phyloP scores from a whole-genome alignment of 2,329 filamentous ascomycete species.

The Exophiala sp. region DNA sequence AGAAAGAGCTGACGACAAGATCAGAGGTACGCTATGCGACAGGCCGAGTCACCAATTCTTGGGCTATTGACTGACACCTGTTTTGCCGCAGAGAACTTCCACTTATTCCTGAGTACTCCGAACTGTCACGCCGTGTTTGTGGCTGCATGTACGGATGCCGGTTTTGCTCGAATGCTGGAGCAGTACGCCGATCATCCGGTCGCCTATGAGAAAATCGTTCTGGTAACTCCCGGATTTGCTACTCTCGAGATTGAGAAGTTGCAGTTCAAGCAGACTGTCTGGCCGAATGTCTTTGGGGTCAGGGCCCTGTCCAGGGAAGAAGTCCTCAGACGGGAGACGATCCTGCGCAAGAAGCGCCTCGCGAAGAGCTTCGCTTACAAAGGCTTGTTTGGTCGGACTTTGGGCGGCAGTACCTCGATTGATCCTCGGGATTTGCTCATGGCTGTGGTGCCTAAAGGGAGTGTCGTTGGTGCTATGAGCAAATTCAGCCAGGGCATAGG shows the following conservation, averaged over 20 bases:
- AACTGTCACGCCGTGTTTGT: slow-evolving; percentile 26
- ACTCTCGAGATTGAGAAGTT: slow-evolving; percentile 18
- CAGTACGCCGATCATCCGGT: slow-evolving; percentile 22
- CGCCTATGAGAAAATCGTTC: slow-evolving; percentile 21
- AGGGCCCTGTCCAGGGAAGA: not conserved
- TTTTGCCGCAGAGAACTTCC: slow-evolving; percentile 22
- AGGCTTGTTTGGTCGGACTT: not conserved
- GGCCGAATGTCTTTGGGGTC: slow-evolving; percentile 14
- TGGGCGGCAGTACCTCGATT: not conserved
- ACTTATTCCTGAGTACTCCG: slow-evolving; percentile 24
- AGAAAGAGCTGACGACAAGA: slow-evolving; percentile 28
- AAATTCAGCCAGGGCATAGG: slow-evolving; percentile 6
- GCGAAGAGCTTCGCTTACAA: not conserved
- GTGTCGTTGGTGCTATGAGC: slow-evolving; percentile 9
- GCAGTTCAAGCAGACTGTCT: slow-evolving; percentile 5
- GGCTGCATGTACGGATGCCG: slow-evolving; percentile 25
- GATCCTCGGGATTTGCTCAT: slow-evolving; percentile 4
- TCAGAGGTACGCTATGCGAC: slow-evolving; percentile 18
- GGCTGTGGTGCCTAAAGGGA: slow-evolving; percentile 10
- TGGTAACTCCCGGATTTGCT: slow-evolving; percentile 23
- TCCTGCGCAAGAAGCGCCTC: not conserved
- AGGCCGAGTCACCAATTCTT: not conserved
- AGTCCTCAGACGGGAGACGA: slow-evolving; percentile 3
- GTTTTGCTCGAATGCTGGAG: slow-evolving; percentile 27
- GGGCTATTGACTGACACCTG: not conserved